Evolutionary conservation across 306 rosid species (phyloP).

Genomic region (Cucurbita argyrosperma): DNA sequence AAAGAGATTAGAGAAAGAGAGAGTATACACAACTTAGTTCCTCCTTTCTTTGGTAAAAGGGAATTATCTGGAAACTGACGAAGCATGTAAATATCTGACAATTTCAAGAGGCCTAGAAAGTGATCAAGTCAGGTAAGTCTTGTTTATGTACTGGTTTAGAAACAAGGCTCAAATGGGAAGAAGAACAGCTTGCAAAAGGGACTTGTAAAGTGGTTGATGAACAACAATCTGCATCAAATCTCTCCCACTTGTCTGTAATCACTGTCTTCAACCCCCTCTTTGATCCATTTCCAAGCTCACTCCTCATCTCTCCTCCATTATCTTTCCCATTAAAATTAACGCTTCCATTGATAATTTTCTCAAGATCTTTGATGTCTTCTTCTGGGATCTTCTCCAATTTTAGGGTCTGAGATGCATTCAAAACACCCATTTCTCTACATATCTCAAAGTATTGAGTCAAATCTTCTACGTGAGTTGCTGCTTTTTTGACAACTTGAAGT

Average conservation of each 20-base stretch:
- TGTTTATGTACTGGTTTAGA: conserved; percentile 7
- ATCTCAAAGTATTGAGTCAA: conserved; percentile 29
- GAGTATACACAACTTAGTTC: background rate
- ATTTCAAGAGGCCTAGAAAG: conserved; percentile 25
- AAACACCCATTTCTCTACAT: conserved; percentile 50
- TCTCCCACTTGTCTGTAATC: conserved; percentile 71
- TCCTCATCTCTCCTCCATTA: background rate
- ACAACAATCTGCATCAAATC: conserved; percentile 39
- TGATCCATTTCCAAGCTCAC: background rate
- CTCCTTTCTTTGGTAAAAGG: conserved; percentile 11
- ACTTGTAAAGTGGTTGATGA: background rate
- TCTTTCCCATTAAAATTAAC: background rate
- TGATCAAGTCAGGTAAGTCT: conserved; percentile 63
- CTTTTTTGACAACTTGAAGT: conserved; percentile 38
- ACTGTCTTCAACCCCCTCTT: conserved; percentile 32
- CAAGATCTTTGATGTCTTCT: conserved; percentile 45
- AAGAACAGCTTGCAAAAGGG: conserved; percentile 23
- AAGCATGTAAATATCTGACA: background rate
- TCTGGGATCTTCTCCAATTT: conserved; percentile 34
- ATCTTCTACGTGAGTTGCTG: conserved; percentile 33
- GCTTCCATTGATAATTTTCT: conserved; percentile 26
- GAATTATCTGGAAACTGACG: background rate
- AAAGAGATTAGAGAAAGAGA: background rate
- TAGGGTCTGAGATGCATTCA: conserved; percentile 47
- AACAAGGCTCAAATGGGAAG: conserved; percentile 12